Evolutionary conservation across 2,329 filamentous ascomycete genomes (phyloP).

Genomic region (Xylariomycetidae sp.): DNA sequence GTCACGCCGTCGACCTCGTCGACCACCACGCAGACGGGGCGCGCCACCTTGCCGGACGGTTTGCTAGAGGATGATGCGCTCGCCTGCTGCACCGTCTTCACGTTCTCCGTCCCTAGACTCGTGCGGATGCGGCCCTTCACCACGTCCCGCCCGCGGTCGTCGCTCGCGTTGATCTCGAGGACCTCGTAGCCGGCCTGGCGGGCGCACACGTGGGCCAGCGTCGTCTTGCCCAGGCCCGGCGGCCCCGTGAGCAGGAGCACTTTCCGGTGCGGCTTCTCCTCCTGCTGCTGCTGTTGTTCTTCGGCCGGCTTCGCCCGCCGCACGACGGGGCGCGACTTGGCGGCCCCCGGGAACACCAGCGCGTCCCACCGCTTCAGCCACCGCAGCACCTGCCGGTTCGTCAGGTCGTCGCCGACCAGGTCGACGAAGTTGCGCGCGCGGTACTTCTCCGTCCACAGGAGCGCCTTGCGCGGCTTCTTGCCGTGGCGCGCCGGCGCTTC

Average conservation of each 20-base stretch:
- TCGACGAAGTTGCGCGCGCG: slow-evolving; percentile 88
- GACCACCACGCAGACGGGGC: slow-evolving; percentile 86
- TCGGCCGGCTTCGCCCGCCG: slow-evolving; percentile 39
- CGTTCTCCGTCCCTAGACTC: slow-evolving; percentile 88
- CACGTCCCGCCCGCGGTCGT: slow-evolving; percentile 83
- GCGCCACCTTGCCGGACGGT: slow-evolving; percentile 68
- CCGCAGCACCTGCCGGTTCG: slow-evolving; percentile 79
- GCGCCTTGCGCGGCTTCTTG: slow-evolving; percentile 42
- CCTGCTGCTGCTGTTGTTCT: slow-evolving; percentile 59
- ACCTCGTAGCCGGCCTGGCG: slow-evolving; percentile 93
- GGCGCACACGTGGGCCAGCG: slow-evolving; percentile 91
- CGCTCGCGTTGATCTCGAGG: slow-evolving; percentile 95
- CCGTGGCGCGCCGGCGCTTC: slow-evolving; percentile 28
- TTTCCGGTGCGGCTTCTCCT: slow-evolving; percentile 76
- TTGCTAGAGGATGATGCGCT: slow-evolving; percentile 45
- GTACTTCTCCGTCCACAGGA: slow-evolving; percentile 97
- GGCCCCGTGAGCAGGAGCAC: slow-evolving; percentile 87
- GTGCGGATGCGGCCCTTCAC: slow-evolving; percentile 89
- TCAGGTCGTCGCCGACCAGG: slow-evolving; percentile 88
- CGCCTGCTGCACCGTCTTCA: slow-evolving; percentile 64
- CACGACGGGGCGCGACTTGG: slow-evolving; percentile 48
- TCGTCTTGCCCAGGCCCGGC: slow-evolving; percentile 92
- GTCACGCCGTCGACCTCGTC: slow-evolving; percentile 97
- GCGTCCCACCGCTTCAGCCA: slow-evolving; percentile 96
- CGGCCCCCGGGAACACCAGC: slow-evolving; percentile 77